Base-by-base conservation (phyloP, 2,329 filamentous ascomycete species). In the Coniella vitis region DNA sequence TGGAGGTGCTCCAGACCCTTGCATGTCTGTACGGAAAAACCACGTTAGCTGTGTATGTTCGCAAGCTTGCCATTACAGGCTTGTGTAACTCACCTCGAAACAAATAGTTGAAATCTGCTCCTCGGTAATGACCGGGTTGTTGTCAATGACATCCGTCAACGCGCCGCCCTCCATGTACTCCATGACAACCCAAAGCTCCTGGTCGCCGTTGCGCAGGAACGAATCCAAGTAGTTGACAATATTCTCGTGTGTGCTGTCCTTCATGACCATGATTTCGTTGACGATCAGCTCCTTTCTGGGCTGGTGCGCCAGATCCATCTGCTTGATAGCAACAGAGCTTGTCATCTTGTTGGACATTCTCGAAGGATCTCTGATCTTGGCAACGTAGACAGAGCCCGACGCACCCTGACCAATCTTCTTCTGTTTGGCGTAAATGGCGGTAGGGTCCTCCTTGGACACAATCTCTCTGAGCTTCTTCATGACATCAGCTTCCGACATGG, bases 211-310 rank as follows among this genome's bases (percentile, higher is more conserved):
- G 61, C 93, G 87, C 63, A 98, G 72, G 75, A 97, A 98, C 3
- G 91, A 90, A 60, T 98, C 93, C 31, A 98, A 73, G 71, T 95
- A 98, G 70, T 98, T 98, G 69, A 98, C 93, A 73, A 98, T 98
- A 69, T 98, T 98, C 53, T 86, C 84, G 67, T 98, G 93, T 65
- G 90, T 87, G 74, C 89, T 95, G 71, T 98, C 93, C 73, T 97
- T 96, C 93, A 98, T 98, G 52, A 98, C 93, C 72, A 98, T 94
- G 63, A 98, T 98, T 64, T 98, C 93, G 67, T 98, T 98, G 46
- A 98, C 93, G 62, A 98, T 98, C 61, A 98, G 73, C 69, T 98
- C 93, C 75, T 98, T 98, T 51, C 93, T 80, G 41, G 93, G 93
- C 68, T 98, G 93, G 63, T 95, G 93, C 44, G 91, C 89, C 48